These are phyloP conservation scores for Backusella sp. DNA, from an alignment of 192 early-diverging fungal species.

Conservation along the genomic window DNA sequence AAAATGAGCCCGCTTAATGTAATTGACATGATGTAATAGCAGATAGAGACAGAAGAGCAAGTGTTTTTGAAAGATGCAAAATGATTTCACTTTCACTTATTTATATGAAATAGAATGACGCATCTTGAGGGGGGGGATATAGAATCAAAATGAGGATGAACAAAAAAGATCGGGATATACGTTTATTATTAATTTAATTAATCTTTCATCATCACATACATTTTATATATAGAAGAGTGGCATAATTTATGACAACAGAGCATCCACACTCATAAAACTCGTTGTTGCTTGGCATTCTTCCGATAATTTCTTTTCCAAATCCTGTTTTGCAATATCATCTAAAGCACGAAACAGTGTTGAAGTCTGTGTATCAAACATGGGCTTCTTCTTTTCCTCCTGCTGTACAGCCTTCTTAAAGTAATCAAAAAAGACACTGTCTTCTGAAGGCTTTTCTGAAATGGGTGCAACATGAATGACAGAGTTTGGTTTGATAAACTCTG, in stretches of 20 bases:
- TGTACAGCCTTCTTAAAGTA: neutral
- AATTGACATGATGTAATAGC: neutral
- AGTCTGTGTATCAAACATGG: neutral
- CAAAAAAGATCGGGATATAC: neutral
- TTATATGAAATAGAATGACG: neutral
- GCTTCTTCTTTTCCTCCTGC: neutral
- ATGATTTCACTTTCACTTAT: neutral
- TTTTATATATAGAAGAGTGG: neutral
- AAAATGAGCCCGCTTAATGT: neutral
- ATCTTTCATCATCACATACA: too few species aligned
- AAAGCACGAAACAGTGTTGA: neutral
- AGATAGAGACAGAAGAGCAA: neutral
- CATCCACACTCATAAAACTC: neutral
- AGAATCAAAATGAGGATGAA: neutral
- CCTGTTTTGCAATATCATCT: neutral
- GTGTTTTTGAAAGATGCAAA: neutral
- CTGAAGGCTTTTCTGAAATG: neutral
- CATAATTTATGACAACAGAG: neutral
- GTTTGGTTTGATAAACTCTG: neutral
- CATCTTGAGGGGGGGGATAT: too few species aligned
- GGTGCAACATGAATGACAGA: slow-evolving; percentile 2
- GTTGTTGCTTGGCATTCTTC: neutral
- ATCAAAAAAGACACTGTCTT: neutral
- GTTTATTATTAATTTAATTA: neutral
- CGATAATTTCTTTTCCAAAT: neutral